Evolutionary conservation across 2,329 filamentous ascomycete species (phyloP), one percentile per base, ranked within the genome.

Genomic region (Penicillium italicum): DNA sequence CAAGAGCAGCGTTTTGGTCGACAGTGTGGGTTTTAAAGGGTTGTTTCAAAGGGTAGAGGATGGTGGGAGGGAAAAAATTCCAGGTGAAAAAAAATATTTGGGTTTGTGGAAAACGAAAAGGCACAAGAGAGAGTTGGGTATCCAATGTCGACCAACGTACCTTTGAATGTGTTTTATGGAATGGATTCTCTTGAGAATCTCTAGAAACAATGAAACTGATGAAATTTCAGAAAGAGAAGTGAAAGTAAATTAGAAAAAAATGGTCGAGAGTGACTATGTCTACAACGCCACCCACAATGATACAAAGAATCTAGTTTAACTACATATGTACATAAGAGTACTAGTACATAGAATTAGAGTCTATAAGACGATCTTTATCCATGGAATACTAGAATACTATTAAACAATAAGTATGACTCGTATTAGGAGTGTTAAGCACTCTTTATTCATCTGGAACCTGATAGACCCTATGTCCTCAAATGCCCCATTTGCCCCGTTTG

Each of bases 41-140:
- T 57, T 52, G 50, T 16, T 30, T 41, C 50, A 45, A 59, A 60
- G 45, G 42, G 57, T 45, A 50, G 53, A 58, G 41, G 55, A 53
- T 58, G 56, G 60, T 53, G 60, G 60, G 55, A 61, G 56, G 57
- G 54, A 54, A 53, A 60, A 61, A 64, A 63, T 61, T 60, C 61
- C 62, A 66, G 63, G 20, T 8, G 20, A 50, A 50, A 50, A 61
- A 64, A 60, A 61, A 59, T 58, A 57, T 56, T 57, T 38, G 58
- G 59, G 53, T 56, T 57, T 59, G 61, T 56, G 54, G 59, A 61
- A 49, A 56, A 47, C 38, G 24, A 41, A 44, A 45, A 53, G 42
- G 51, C 26, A 49, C n/a, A 14, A 26, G n/a, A 20, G 44, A 37
- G 24, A 31, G 44, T 52, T 34, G 26, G 11, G 36, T 34, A n/a